A percentile compares a stretch with the other conserved stretches of the same genome.
phyloP scores from a whole-genome alignment of 331 rosid genomes.

The Cucumis variabilis region DNA sequence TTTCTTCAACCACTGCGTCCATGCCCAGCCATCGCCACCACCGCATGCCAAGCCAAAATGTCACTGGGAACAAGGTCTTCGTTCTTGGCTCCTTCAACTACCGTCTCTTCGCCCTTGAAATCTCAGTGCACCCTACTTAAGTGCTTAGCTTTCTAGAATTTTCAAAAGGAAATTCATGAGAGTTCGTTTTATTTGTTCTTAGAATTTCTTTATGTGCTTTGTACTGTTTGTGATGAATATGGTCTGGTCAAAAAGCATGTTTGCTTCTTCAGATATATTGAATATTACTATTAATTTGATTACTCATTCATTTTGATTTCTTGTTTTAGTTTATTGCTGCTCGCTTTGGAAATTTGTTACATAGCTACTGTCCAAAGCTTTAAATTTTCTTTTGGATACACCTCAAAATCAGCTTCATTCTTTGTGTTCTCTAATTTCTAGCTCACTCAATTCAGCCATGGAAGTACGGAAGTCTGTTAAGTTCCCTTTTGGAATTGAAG shows the following conservation, averaged over 20 bases:
- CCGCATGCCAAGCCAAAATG: slow-evolving; percentile 87
- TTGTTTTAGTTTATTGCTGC: neutral
- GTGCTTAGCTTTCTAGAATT: slow-evolving; percentile 41
- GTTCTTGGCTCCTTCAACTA: slow-evolving; percentile 95
- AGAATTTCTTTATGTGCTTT: neutral
- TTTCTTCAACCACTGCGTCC: no score
- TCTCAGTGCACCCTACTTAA: slow-evolving; percentile 99
- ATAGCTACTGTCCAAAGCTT: neutral
- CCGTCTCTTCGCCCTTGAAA: slow-evolving; percentile 94
- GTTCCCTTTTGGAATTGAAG: neutral
- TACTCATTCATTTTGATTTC: neutral
- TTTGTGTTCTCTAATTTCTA: no score
- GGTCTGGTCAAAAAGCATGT: neutral
- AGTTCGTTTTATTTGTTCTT: neutral
- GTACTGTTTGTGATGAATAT: neutral
- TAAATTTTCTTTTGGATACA: neutral
- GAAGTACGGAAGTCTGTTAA: neutral
- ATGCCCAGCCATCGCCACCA: no score
- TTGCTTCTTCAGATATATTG: neutral
- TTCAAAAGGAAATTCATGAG: neutral
- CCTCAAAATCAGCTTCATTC: neutral
- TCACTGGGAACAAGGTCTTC: slow-evolving; percentile 84
- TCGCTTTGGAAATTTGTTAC: neutral
- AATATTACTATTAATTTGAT: no score
- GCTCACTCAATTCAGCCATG: slow-evolving; percentile 21